phyloP scores from a whole-genome alignment of 1,139 yeast species.

The Keqinozyma sinolaborantium region DNA sequence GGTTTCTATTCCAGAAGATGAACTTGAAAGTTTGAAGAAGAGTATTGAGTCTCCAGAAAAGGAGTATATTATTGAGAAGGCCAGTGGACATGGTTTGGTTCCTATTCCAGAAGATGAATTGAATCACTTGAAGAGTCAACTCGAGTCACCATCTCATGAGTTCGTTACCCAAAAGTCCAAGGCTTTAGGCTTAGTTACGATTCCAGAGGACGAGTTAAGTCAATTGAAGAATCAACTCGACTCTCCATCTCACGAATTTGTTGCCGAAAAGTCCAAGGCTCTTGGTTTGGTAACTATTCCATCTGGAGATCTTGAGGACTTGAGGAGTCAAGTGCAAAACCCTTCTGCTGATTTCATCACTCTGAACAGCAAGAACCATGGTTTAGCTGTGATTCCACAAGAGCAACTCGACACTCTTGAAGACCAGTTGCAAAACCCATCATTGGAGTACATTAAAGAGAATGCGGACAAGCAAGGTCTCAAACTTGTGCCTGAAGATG shows the following conservation, averaged over 20 bases:
- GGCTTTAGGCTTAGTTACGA: constrained; percentile 1
- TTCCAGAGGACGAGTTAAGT: constrained; percentile 4
- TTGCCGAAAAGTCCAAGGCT: constrained; percentile 5
- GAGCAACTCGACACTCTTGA: constrained; percentile 7
- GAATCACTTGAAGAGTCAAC: too few relatives aligned
- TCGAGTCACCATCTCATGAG: constrained; percentile 3
- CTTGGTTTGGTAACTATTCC: too few relatives aligned
- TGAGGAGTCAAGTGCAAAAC: constrained; percentile 6
- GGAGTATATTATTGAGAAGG: constrained; percentile 23
- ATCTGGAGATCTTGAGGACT: neutral
- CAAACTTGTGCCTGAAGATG: constrained; percentile 24
- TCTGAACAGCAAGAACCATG: constrained; percentile 14
- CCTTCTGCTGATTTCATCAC: constrained; percentile 16
- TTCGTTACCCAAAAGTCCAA: constrained; percentile 9
- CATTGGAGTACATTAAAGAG: constrained; percentile 15
- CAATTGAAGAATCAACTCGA: neutral
- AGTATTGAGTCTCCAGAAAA: constrained; percentile 23
- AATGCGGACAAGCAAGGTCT: constrained; percentile 28
- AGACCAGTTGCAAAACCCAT: constrained; percentile 6
- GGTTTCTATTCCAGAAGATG: constrained; percentile 19
- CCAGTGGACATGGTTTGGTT: constrained; percentile 21
- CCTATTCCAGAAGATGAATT: constrained; percentile 21
- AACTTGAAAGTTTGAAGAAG: too few relatives aligned
- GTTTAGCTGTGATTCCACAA: constrained; percentile 14
- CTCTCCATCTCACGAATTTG: neutral